A percentile compares a stretch with the other conserved stretches of the same genome.
phyloP scores from a whole-genome alignment of 164 flowering plant species.

The Kingdonia uniflora region DNA sequence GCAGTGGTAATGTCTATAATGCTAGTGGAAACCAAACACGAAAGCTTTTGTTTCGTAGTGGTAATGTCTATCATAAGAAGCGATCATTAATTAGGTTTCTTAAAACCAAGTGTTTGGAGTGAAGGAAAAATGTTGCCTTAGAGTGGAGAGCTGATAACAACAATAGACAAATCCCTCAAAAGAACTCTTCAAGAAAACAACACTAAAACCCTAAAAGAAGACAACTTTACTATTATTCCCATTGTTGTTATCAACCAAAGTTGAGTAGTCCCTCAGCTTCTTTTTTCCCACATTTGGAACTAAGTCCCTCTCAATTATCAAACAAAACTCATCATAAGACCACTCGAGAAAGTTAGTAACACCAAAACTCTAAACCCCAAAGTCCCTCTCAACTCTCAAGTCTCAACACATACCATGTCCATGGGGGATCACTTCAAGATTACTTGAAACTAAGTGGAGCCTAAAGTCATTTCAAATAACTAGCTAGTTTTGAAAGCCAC shows the following conservation, averaged over 20 bases:
- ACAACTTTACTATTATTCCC: background rate
- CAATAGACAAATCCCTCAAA: background rate
- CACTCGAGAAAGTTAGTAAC: slow-evolving; percentile 1
- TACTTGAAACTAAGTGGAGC: too few relatives aligned
- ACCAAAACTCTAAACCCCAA: background rate
- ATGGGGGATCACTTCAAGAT: too few relatives aligned
- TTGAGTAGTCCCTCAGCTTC: background rate
- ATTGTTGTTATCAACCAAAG: background rate
- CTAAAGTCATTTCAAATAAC: too few relatives aligned
- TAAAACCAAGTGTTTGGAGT: background rate
- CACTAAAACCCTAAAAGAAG: background rate
- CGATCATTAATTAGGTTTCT: slow-evolving; percentile 1
- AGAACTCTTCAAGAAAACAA: slow-evolving; percentile 2
- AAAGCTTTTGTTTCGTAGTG: too few relatives aligned
- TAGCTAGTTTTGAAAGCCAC: too few relatives aligned
- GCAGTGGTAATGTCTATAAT: too few relatives aligned
- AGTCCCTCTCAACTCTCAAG: too few relatives aligned
- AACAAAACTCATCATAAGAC: background rate
- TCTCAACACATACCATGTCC: too few relatives aligned
- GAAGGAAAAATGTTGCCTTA: slow-evolving; percentile 8
- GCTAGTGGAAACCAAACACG: too few relatives aligned
- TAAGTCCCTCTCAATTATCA: slow-evolving; percentile 1
- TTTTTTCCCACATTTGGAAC: slow-evolving; percentile 3
- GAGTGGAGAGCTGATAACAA: slow-evolving; percentile 4
- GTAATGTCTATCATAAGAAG: too few relatives aligned